phyloP scores from a whole-genome alignment of 768 basidiomycete species.

The Suillus luteus region DNA sequence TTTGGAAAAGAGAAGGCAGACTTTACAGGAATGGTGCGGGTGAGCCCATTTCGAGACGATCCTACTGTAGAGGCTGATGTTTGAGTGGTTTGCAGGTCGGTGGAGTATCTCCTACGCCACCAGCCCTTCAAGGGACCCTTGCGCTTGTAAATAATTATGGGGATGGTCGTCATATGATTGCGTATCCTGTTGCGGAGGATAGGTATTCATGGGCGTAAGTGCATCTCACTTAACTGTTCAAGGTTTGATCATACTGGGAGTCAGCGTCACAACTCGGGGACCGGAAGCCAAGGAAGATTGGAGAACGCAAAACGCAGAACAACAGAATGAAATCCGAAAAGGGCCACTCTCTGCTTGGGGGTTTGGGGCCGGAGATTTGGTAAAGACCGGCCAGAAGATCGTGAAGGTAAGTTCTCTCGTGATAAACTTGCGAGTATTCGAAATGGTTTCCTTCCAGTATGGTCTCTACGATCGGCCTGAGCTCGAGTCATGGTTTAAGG shows the following conservation, averaged over 20 bases:
- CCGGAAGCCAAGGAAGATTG: constrained; percentile 43
- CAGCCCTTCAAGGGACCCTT: constrained; percentile 17
- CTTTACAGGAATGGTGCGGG: constrained; percentile 44
- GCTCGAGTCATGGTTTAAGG: constrained; percentile 41
- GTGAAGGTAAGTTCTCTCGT: constrained; percentile 17
- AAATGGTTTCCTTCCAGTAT: constrained; percentile 28
- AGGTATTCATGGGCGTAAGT: constrained; percentile 43
- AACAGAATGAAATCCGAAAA: constrained; percentile 21
- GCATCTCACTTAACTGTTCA: not conserved
- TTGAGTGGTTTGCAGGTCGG: constrained; percentile 31
- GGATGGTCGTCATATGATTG: constrained; percentile 39
- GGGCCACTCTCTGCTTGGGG: constrained; percentile 22
- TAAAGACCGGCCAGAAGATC: constrained; percentile 18
- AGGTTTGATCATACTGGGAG: not conserved
- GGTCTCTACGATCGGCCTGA: constrained; percentile 47
- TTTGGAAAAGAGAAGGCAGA: constrained; percentile 38
- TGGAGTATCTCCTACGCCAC: constrained; percentile 33
- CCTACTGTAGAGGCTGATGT: not conserved
- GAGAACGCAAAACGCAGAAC: constrained; percentile 37
- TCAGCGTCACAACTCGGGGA: constrained; percentile 23
- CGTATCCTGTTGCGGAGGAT: constrained; percentile 35
- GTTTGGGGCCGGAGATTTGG: constrained; percentile 22
- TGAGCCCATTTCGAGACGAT: constrained; percentile 16
- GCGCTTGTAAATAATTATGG: constrained; percentile 40
- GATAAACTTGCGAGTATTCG: not conserved